These are phyloP conservation scores for Mycena citricolor DNA, from an alignment of 1,284 basidiomycete species.

Conservation along the genomic window DNA sequence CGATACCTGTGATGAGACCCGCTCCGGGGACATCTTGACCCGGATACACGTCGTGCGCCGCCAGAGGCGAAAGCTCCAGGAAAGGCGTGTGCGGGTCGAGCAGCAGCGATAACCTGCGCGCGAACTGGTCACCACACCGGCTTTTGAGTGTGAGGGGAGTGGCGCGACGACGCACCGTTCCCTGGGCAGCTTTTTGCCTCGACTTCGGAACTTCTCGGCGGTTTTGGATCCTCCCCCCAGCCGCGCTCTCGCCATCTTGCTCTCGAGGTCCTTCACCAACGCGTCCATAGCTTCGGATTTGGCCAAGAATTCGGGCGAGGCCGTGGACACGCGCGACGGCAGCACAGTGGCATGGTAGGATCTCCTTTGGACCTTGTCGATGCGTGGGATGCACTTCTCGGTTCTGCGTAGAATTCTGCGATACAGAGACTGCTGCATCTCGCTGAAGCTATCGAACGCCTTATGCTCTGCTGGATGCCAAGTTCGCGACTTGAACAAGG, in stretches of 20 bases:
- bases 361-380: conserved; percentile 25
- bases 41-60: conserved; percentile 86
- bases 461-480: neutral
- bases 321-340: conserved; percentile 67
- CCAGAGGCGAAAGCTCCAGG: conserved; percentile 83
- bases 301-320: conserved; percentile 67
- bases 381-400: no score
- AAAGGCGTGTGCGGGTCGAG: conserved; percentile 90
- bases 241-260: conserved; percentile 55
- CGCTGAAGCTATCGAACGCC: conserved; percentile 9
- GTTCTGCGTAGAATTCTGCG: no score
- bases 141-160: conserved; percentile 1
- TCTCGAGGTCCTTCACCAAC: conserved; percentile 62
- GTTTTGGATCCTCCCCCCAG: conserved; percentile 70
- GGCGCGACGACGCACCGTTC: conserved; percentile 62
- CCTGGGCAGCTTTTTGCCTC: conserved; percentile 84
- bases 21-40: conserved; percentile 81
- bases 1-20: conserved; percentile 89
- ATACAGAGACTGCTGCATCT: no score
- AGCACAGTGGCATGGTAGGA: conserved; percentile 69
- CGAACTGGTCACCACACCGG: conserved; percentile 3
- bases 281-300: conserved; percentile 68
- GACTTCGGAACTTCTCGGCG: conserved; percentile 73
- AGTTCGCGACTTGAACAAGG: no score
- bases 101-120: conserved; percentile 47